Base-by-base conservation (phyloP, 2,329 filamentous ascomycete species). In the Epichloe sp. region DNA sequence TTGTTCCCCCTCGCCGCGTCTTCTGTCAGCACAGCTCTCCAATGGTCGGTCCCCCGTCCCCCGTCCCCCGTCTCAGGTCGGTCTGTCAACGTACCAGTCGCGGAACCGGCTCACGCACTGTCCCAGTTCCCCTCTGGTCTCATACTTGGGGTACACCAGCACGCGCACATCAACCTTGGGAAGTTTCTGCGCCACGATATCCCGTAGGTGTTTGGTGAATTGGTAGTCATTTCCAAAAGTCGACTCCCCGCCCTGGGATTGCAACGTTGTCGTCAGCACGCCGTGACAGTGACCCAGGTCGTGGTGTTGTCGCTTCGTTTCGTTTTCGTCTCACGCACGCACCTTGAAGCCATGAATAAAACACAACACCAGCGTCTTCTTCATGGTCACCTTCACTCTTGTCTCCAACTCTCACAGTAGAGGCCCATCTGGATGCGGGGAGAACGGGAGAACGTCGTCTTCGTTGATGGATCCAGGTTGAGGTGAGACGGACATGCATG, bases 341-440 rank as follows among this genome's bases (percentile, higher is more conserved):
- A 82, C 80, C 77, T 93, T 88, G 78, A 94, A 94, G 64, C 88
- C 88, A 67, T 94, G 88, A 54, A 93, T 87, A 66, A 93, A 93
- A 63, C 85, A 86, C 53, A 94, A 71, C 40, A 94, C 69, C 38
- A 94, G 69, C 53, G 86, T 93, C 71, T 87, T 89, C 73, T 84
- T 86, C 67, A 69, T 69, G 47, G 50, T 64, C 40, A 2, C 3
- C 26, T 46, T 48, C 31, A 23, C 44, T 51, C 5, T 44, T 41
- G 43, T 31, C 10, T 4, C 41, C 3, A 12, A n/a, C 17, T 42
- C n/a, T 19, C n/a, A 12, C 26, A 21, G 26, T 14, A 34, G 31
- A 15, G 7, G 40, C 19, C 23, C 47, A 49, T 49, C n/a, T 19
- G 35, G 21, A 36, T 35, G 42, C 42, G 3, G 21, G 12, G 31